These are phyloP conservation scores for Neurospora africana DNA, from an alignment of 495 filamentous ascomycete species.

Conservation along the genomic window DNA sequence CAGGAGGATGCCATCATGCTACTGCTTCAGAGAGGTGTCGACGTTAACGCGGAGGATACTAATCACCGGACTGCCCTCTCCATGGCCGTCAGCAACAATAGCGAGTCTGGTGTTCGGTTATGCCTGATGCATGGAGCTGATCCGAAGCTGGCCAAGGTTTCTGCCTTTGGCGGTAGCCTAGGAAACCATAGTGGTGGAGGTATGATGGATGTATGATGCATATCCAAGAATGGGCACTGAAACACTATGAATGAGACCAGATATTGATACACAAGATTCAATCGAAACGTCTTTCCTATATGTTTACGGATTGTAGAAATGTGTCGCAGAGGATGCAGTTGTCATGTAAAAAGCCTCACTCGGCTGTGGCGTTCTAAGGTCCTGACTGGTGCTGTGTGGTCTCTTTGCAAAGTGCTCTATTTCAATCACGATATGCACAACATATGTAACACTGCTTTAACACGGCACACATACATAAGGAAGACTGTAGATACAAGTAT, in stretches of 20 bases:
- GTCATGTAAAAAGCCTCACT: not conserved
- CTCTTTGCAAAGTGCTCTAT: not conserved
- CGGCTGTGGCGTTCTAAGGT: not conserved
- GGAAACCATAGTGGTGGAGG: not conserved
- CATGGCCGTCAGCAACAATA: conserved; percentile 1
- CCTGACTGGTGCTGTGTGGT: not conserved
- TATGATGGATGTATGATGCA: not conserved
- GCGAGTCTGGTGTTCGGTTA: conserved; percentile 1
- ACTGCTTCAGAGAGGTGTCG: not conserved
- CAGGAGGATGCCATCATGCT: conserved; percentile 3
- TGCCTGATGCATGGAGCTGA: conserved; percentile 1
- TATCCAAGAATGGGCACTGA: not conserved
- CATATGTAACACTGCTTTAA: not conserved
- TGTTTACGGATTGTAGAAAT: not conserved
- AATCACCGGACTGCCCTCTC: not conserved
- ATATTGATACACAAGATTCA: not conserved
- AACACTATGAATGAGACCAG: not conserved
- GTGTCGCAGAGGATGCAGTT: not conserved
- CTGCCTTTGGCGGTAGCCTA: not conserved
- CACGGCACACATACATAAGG: not conserved
- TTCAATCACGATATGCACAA: not conserved
- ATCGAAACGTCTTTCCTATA: not conserved
- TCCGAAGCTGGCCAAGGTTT: not conserved
- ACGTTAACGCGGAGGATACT: not conserved
- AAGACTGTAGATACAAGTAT: not conserved